Evolutionary conservation across 768 basidiomycete genomes (phyloP).

Genomic region (Gelatoporia subvermispora): DNA sequence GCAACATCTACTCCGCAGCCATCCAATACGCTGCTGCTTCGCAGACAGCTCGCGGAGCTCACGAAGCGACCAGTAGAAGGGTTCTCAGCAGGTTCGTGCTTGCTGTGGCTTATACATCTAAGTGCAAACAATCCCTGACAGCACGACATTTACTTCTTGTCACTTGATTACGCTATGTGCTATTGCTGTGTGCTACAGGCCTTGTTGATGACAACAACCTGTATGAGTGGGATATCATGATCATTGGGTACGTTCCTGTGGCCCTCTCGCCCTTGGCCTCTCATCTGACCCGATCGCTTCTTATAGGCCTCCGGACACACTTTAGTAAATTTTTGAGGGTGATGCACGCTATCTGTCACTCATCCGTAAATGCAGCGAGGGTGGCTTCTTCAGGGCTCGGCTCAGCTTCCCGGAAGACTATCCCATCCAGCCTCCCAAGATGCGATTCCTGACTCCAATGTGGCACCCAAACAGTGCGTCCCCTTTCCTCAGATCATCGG

Average conservation of each 20-base stretch:
- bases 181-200: conserved; percentile 40
- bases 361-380: conserved; percentile 58
- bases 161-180: conserved; percentile 21
- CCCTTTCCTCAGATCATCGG: not conserved
- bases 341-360: not conserved
- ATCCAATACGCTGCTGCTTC: conserved; percentile 56
- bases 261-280: not conserved
- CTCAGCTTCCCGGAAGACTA: conserved; percentile 88
- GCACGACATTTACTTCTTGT: conserved; percentile 14
- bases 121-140: conserved; percentile 19
- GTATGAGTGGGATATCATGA: conserved; percentile 94
- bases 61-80: conserved; percentile 93
- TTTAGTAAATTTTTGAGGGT: conserved; percentile 59
- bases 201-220: conserved; percentile 93
- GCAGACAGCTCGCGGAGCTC: conserved; percentile 78
- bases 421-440: conserved; percentile 89
- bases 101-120: conserved; percentile 5
- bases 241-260: conserved; percentile 69
- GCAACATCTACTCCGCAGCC: conserved; percentile 14
- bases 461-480: conserved; percentile 95
- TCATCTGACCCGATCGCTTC: not conserved
- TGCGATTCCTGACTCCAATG: conserved; percentile 93
- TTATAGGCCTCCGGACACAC: conserved; percentile 80
- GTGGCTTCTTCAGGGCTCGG: conserved; percentile 91
- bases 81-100: conserved; percentile 79